Conservation (phyloP, 2,329 filamentous ascomycete species). For the Cryphonectria parasitica region DNA sequence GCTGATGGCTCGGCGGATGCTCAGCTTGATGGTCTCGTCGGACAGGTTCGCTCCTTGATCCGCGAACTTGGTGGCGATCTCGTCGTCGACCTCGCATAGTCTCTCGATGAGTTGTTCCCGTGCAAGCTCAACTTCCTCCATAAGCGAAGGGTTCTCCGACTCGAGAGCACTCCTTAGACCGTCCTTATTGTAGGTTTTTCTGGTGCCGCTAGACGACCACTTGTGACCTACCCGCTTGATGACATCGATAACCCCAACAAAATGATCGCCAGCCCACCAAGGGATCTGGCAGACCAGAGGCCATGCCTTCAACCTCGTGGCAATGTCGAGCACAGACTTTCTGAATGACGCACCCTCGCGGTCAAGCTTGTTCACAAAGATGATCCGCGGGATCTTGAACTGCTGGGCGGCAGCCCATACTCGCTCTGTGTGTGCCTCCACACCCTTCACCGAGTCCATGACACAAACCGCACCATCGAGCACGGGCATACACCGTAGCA, state of each 20-base stretch:
- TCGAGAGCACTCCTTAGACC: conserved; percentile 43
- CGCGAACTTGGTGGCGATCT: conserved; percentile 82
- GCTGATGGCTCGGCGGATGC: conserved; percentile 73
- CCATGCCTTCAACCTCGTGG: conserved; percentile 76
- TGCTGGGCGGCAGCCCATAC: conserved; percentile 91
- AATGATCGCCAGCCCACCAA: conserved; percentile 83
- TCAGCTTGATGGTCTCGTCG: conserved; percentile 67
- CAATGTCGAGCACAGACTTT: conserved; percentile 84
- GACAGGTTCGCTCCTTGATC: conserved; percentile 77
- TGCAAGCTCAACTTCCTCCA: conserved; percentile 72
- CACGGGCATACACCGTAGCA: conserved; percentile 74
- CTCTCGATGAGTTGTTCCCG: conserved; percentile 79
- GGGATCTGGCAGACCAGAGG: conserved; percentile 94
- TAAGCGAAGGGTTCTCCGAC: conserved; percentile 60
- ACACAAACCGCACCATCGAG: conserved; percentile 43
- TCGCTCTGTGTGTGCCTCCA: conserved; percentile 95
- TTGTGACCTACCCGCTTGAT: conserved; percentile 74
- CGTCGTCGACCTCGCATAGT: conserved; percentile 86
- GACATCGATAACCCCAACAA: conserved; percentile 84
- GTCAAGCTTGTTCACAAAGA: conserved; percentile 86
- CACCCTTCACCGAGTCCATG: conserved; percentile 50
- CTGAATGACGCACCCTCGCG: conserved; percentile 82
- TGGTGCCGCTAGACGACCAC: conserved; percentile 60
- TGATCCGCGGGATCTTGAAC: conserved; percentile 80
- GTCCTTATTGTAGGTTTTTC: conserved; percentile 36